Base-by-base conservation (phyloP, 2,329 filamentous ascomycete genomes). In the Epichloe elymi region DNA sequence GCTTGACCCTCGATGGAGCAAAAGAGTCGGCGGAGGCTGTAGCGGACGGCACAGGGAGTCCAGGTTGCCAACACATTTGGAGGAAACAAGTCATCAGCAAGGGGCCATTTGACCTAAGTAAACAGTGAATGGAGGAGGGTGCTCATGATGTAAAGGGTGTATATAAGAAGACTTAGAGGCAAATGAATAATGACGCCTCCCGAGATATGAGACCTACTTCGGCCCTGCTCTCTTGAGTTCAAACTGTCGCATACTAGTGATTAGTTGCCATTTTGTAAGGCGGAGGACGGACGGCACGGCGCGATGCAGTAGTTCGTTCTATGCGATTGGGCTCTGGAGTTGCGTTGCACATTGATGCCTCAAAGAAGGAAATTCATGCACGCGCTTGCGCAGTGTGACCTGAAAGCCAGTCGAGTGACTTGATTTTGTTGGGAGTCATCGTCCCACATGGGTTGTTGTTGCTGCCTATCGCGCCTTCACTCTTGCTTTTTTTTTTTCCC, bases 121-220 rank as follows among this genome's bases (percentile, higher is more conserved):
- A 36, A 15, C 6, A 42, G 51, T 30, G 45, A 49, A 46, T 33
- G 38, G 37, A n/a, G 43, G 47, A 46, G 15, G 20, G n/a, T 10
- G 19, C 41, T 40, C 45, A 54, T 35, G 48, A 46, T 40, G 36
- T 54, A 37, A 46, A 52, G 47, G 48, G 48, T 54, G 54, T 53
- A 54, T 41, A 43, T 53, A 51, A 36, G 37, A 50, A 42, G 46
- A 50, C 39, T 46, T 46, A 51, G 41, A 51, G 37, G 48, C 35
- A 15, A 44, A 52, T 19, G 47, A 49, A 46, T 46, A 45, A 49
- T 49, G 50, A 54, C 3, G 15, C 47, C 5, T 19, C 33, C n/a
- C 3, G 12, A 11, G 26, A 30, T 30, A 30, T 30, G 26, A 4
- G 26, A 30, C 8, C 8, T 1, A 30, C 8, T 30, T 10, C 26